Evolutionary conservation across 352 stramenopile genomes (phyloP).

Genomic region (Globisporangium middletonii): DNA sequence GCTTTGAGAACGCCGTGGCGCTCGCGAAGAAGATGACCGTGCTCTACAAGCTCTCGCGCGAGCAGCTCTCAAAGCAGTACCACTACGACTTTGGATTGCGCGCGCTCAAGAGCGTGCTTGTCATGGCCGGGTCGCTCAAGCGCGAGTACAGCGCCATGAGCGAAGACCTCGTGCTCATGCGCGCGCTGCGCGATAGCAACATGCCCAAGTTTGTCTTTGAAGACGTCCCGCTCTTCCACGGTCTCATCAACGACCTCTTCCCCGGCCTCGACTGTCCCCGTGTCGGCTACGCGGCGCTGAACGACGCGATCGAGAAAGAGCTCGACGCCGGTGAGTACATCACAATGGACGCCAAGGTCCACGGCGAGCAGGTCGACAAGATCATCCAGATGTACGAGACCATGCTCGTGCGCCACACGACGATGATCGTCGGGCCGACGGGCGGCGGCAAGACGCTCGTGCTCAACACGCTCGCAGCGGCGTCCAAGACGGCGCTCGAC

Average conservation of each 20-base stretch:
- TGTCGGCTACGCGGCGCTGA: slow-evolving; percentile 89
- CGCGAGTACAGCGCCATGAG: slow-evolving; percentile 90
- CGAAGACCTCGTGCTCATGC: slow-evolving; percentile 94
- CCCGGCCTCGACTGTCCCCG: slow-evolving; percentile 90
- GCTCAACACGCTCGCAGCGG: slow-evolving; percentile 84
- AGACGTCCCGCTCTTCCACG: slow-evolving; percentile 92
- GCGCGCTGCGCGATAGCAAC: slow-evolving; percentile 92
- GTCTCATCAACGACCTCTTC: slow-evolving; percentile 95
- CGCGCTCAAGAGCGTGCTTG: slow-evolving; percentile 91
- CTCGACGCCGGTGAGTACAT: slow-evolving; percentile 82
- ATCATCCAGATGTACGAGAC: slow-evolving; percentile 97
- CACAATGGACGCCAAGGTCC: slow-evolving; percentile 59
- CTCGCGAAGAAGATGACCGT: slow-evolving; percentile 93
- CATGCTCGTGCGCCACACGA: slow-evolving; percentile 94
- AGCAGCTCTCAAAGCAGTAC: slow-evolving; percentile 94
- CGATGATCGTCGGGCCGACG: slow-evolving; percentile 94
- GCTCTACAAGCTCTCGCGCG: slow-evolving; percentile 93
- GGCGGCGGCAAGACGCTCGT: slow-evolving; percentile 92
- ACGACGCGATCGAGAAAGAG: slow-evolving; percentile 83
- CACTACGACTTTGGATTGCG: slow-evolving; percentile 95
- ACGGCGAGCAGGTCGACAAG: slow-evolving; percentile 93
- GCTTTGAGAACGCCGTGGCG: slow-evolving; percentile 88
- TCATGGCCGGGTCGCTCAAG: slow-evolving; percentile 93
- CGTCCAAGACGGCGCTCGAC: slow-evolving; percentile 82
- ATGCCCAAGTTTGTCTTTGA: slow-evolving; percentile 98